A percentile compares a stretch with the other conserved stretches of the same genome.
Evolutionary conservation across 2,329 filamentous ascomycete species (phyloP).

Genomic region (Diplodia scrobiculata): DNA sequence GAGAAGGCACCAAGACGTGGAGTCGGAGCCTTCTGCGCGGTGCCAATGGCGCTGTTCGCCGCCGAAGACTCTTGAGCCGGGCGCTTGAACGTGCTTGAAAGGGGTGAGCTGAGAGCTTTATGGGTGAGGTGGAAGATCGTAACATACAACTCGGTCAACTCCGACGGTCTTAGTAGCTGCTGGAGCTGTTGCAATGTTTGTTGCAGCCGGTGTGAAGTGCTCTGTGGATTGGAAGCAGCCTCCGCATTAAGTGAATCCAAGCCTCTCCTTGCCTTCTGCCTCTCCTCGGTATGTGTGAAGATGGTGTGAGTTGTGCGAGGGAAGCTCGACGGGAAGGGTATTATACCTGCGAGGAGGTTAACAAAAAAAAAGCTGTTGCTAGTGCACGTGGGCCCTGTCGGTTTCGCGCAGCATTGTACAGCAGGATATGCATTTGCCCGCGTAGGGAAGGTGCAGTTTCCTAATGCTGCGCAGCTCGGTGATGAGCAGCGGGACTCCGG

Average conservation of each 20-base stretch:
- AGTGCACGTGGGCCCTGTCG: background rate
- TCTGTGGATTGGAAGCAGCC: constrained; percentile 57
- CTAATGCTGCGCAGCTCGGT: constrained; percentile 2
- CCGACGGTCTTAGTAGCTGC: constrained; percentile 70
- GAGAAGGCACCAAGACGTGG: constrained; percentile 56
- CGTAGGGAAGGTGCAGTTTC: background rate
- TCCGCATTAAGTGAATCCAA: constrained; percentile 73
- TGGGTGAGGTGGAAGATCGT: background rate
- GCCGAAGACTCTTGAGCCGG: constrained; percentile 39
- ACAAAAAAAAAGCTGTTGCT: constrained; percentile 28
- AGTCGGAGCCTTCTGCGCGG: background rate
- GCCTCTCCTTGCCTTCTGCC: constrained; percentile 54
- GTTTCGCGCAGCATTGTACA: constrained; percentile 22
- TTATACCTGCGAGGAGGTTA: constrained; percentile 44
- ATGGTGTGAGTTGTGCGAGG: constrained; percentile 45
- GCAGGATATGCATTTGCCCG: background rate
- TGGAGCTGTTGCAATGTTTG: constrained; percentile 74
- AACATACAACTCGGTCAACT: constrained; percentile 67
- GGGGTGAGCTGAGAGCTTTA: background rate
- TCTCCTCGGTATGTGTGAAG: constrained; percentile 49
- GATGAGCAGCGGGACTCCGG: constrained; percentile 5
- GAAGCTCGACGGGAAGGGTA: constrained; percentile 50
- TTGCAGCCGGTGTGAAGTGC: constrained; percentile 66
- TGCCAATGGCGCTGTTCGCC: background rate
- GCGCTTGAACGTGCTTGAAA: constrained; percentile 32